These are phyloP conservation scores for Mycosphaerella arachidis DNA, from an alignment of 2,329 filamentous ascomycete genomes.

Conservation along the genomic window DNA sequence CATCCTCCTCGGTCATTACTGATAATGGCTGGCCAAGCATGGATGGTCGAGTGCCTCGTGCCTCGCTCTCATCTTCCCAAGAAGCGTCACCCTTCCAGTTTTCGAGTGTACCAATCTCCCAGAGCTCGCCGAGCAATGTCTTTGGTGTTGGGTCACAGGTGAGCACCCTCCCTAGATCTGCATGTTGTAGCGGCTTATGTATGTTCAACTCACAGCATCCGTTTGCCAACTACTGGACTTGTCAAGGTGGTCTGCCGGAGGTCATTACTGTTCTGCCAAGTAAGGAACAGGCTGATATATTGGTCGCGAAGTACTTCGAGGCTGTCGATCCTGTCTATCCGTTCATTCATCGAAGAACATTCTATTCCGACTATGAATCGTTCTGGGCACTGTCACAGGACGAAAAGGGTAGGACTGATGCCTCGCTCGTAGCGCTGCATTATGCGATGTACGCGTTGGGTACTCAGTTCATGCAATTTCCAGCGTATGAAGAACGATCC, in stretches of 20 bases:
- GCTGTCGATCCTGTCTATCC: slow-evolving; percentile 75
- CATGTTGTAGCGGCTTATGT: too few species aligned
- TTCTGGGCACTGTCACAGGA: slow-evolving; percentile 60
- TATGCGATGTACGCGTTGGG: slow-evolving; percentile 75
- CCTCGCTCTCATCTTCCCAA: slow-evolving; percentile 14
- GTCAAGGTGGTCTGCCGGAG: slow-evolving; percentile 67
- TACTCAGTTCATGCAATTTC: slow-evolving; percentile 66
- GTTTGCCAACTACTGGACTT: slow-evolving; percentile 82
- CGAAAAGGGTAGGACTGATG: slow-evolving; percentile 60
- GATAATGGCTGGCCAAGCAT: slow-evolving; percentile 29
- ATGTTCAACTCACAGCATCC: slow-evolving; percentile 54
- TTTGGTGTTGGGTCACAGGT: slow-evolving; percentile 65
- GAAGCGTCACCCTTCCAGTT: slow-evolving; percentile 50
- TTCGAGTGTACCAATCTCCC: slow-evolving; percentile 68
- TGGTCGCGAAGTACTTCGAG: slow-evolving; percentile 53
- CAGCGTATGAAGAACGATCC: slow-evolving; percentile 58
- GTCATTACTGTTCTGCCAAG: slow-evolving; percentile 71
- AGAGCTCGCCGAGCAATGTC: slow-evolving; percentile 67
- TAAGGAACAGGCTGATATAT: slow-evolving; percentile 69
- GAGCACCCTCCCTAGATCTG: too few species aligned
- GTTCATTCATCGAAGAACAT: slow-evolving; percentile 70
- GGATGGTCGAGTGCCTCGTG: slow-evolving; percentile 20
- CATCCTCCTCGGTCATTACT: slow-evolving; percentile 21
- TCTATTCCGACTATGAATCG: slow-evolving; percentile 72
- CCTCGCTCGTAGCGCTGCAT: slow-evolving; percentile 65